A percentile compares a stretch with the other conserved stretches of the same genome.
Conservation (phyloP, 78 protist genomes). For the Monocercomonoides exilis region DNA sequence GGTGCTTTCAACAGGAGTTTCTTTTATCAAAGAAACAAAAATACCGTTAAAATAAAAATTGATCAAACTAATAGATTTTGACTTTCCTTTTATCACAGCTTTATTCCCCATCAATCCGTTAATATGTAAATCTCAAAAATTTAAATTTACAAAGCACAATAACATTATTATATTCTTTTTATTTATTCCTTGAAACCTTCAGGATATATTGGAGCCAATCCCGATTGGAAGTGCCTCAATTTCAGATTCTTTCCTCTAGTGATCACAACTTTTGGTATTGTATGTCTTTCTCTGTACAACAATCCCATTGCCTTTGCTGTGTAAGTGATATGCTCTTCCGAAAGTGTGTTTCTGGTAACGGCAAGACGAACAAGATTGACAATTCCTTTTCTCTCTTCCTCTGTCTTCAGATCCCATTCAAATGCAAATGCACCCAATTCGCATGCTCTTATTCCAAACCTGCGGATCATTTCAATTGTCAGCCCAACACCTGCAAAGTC, state of each 20-base stretch:
- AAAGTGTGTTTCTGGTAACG: neutral
- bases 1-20: no score
- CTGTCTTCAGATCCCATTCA: neutral
- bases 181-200: no score
- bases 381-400: neutral
- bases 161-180: no score
- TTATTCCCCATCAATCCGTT: no score
- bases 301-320: neutral
- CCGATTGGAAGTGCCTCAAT: neutral
- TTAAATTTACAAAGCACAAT: no score
- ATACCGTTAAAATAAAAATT: no score
- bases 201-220: neutral
- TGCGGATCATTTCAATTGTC: neutral
- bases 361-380: slow-evolving; percentile 18
- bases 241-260: neutral
- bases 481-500: neutral
- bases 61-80: no score
- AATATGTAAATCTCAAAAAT: no score
- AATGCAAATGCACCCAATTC: slow-evolving; percentile 4
- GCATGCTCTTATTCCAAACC: slow-evolving; percentile 5
- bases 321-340: slow-evolving; percentile 17
- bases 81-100: no score
- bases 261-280: neutral
- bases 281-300: neutral
- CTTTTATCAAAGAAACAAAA: no score